Evolutionary conservation across 2,329 filamentous ascomycete species (phyloP), one percentile per base, ranked within the genome.

Genomic region (Rasamsonia emersonii): DNA sequence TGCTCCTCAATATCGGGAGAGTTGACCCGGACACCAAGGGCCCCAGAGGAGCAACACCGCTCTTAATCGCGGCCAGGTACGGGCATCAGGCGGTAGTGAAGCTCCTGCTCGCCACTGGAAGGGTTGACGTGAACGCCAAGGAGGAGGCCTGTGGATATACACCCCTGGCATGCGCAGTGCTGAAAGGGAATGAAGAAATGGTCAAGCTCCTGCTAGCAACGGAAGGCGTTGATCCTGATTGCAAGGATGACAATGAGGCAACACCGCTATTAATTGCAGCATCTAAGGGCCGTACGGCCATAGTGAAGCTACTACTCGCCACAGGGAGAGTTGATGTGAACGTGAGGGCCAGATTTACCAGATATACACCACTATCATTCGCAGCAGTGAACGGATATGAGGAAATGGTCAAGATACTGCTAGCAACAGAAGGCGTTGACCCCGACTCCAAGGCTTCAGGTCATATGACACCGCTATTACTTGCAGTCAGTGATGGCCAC

Each of bases 321-420:
- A 23, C 20, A n/a, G 20, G 20, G 7, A 23, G n/a, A 23, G 20
- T 23, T n/a, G n/a, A 23, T 23, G 20, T 23, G 8, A 23, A 23
- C 20, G 7, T n/a, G 20, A 23, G n/a, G n/a, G n/a, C 8, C n/a
- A 23, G n/a, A n/a, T 7, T 8, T n/a, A 4, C 10, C 11, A 4
- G 28, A 6, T 4, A 10, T 6, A 21, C 28, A 14, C 13, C 28
- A 18, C 16, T 30, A 23, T 30, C 10, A 14, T 3, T 4, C n/a
- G 28, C 28, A 8, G 5, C 28, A 9, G 15, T 3, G 3, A 4
- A 11, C 3, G 18, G 28, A 23, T 4, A 30, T 30, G 11, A 21
- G 28, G 28, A 9, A 13, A 10, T 30, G n/a, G 28, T 30, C 10
- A 30, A 23, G 8, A 9, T 29, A n/a, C 28, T 30, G 11, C 18